A percentile compares a stretch with the other conserved stretches of the same genome.
Evolutionary conservation across 202 grass and related monocot species (phyloP).

Genomic region (Panicum hallii): DNA sequence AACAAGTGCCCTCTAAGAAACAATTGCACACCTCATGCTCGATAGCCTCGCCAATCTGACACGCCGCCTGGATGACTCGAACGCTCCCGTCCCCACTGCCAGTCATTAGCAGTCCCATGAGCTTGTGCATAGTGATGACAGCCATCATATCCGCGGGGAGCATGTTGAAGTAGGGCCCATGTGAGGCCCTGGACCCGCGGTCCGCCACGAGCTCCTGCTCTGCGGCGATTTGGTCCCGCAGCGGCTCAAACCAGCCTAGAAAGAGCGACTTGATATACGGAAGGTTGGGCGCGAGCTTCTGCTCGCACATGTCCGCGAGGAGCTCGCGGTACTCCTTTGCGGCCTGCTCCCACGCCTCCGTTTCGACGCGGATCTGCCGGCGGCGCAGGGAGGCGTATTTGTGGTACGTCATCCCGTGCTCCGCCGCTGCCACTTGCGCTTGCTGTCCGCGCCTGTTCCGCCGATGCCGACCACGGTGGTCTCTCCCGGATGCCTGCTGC

Average conservation of each 20-base stretch:
- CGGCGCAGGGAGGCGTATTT: constrained; percentile 61
- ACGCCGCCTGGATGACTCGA: constrained; percentile 69
- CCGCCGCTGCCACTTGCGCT: constrained; percentile 10
- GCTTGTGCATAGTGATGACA: constrained; percentile 95
- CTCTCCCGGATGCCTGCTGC: constrained; percentile 6
- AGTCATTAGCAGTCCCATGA: constrained; percentile 90
- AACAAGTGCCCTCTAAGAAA: not conserved
- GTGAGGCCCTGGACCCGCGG: constrained; percentile 10
- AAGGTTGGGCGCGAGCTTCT: constrained; percentile 85
- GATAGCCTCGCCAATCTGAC: constrained; percentile 71
- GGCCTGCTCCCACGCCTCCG: constrained; percentile 96
- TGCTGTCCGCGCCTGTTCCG: constrained; percentile 11
- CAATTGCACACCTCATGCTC: constrained; percentile 77
- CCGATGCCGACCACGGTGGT: not conserved
- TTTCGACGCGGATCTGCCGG: constrained; percentile 82
- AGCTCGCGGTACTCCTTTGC: constrained; percentile 89
- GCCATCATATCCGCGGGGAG: constrained; percentile 96
- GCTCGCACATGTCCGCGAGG: constrained; percentile 87
- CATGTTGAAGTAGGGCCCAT: constrained; percentile 55
- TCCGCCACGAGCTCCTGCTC: constrained; percentile 66
- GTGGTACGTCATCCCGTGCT: constrained; percentile 49
- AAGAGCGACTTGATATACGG: constrained; percentile 95
- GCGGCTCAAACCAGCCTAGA: constrained; percentile 90
- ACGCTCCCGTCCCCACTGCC: constrained; percentile 70
- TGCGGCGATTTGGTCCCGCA: constrained; percentile 64